Evolutionary conservation across 140 eudicot genomes (phyloP).

Genomic region (Anethum foeniculum): DNA sequence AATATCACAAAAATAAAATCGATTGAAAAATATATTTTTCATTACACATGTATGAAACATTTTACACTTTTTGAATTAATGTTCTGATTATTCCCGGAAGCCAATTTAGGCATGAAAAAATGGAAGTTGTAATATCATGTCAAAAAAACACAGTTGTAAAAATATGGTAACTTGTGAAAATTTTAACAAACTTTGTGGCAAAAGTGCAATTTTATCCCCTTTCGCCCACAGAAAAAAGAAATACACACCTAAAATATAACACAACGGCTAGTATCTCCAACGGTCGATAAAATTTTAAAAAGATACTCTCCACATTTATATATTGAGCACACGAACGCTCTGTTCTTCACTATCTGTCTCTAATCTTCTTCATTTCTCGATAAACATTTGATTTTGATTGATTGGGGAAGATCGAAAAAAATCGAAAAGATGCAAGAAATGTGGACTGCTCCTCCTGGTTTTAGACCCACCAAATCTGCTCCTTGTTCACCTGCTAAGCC

Average conservation of each 20-base stretch:
- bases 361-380: neutral
- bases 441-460: slow-evolving; percentile 97
- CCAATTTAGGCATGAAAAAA: too few relatives aligned
- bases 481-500: slow-evolving; percentile 96
- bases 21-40: too few relatives aligned
- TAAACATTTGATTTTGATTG: neutral
- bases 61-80: too few relatives aligned
- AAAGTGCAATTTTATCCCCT: neutral
- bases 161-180: neutral
- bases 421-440: slow-evolving; percentile 47
- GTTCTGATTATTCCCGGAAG: too few relatives aligned
- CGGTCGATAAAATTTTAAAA: slow-evolving; percentile 52
- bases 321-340: slow-evolving; percentile 1
- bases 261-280: slow-evolving; percentile 73
- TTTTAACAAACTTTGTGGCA: neutral
- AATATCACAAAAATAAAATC: too few relatives aligned
- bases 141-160: too few relatives aligned
- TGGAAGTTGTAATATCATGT: too few relatives aligned
- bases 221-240: neutral
- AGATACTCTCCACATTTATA: neutral
- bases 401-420: neutral
- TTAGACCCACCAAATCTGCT: slow-evolving; percentile 83
- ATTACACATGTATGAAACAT: too few relatives aligned
- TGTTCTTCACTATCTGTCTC: slow-evolving; percentile 12
- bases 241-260: neutral